Conservation (phyloP, 257 asterid genomes). For the Echium plantagineum region DNA sequence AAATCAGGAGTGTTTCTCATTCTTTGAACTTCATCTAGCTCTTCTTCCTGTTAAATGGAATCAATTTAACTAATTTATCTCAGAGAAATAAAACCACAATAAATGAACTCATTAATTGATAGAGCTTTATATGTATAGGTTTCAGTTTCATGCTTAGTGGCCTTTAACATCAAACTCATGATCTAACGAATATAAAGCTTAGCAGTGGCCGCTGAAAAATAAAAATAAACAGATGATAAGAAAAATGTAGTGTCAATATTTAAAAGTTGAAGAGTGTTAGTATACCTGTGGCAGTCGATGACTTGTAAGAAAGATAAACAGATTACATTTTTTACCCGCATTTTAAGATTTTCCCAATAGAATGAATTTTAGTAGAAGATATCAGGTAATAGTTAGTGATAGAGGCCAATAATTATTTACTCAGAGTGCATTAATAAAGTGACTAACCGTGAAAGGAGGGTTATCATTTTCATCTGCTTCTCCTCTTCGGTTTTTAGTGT, state of each 20-base stretch:
- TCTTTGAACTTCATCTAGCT: slow-evolving; percentile 47
- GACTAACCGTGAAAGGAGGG: slow-evolving; percentile 58
- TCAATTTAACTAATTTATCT: slow-evolving; percentile 8
- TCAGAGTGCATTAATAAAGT: slow-evolving; percentile 1
- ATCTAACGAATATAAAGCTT: no score
- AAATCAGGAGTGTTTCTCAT: slow-evolving; percentile 82
- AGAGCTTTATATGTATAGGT: neutral
- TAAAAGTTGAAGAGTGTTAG: neutral
- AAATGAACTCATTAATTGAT: no score
- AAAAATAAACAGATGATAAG: no score
- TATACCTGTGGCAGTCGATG: neutral
- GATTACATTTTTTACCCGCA: neutral
- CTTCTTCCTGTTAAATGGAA: slow-evolving; percentile 50
- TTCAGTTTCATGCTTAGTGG: neutral
- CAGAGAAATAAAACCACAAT: neutral
- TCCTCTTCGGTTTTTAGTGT: slow-evolving; percentile 53
- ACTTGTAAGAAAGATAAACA: neutral
- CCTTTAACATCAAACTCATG: neutral
- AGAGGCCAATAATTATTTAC: neutral
- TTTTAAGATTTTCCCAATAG: neutral
- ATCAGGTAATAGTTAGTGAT: neutral
- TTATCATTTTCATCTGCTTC: slow-evolving; percentile 69
- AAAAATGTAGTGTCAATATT: no score
- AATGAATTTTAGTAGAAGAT: neutral
- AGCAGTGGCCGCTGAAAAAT: no score